phyloP scores from a whole-genome alignment of 2,329 filamentous ascomycete genomes.

The Penicillium sp. region DNA sequence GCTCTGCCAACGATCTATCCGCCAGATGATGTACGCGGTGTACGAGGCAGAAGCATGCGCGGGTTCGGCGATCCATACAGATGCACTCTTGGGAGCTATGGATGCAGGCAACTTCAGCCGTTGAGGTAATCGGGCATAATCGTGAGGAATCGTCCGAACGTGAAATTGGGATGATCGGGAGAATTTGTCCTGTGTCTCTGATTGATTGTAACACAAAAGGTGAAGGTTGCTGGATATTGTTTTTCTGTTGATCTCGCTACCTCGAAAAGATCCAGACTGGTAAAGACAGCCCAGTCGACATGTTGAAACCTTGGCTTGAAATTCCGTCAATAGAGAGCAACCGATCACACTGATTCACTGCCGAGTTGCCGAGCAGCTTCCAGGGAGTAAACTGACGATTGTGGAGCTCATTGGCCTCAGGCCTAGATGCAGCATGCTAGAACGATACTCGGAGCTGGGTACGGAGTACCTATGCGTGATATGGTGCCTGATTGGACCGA shows the following conservation, averaged over 20 bases:
- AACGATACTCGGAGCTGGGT: conserved; percentile 1
- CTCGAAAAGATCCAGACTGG: neutral
- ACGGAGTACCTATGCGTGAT: no score
- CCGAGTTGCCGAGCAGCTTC: neutral
- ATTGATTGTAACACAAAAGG: no score
- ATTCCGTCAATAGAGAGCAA: neutral
- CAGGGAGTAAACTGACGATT: conserved; percentile 1
- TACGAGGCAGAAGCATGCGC: conserved; percentile 6
- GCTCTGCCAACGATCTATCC: neutral
- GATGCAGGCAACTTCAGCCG: conserved; percentile 11
- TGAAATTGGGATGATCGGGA: neutral
- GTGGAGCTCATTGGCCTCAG: neutral
- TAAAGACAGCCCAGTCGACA: neutral
- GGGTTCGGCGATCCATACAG: conserved; percentile 1
- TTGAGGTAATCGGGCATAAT: conserved; percentile 15
- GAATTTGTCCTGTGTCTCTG: no score
- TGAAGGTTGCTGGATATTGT: neutral
- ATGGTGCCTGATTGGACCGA: neutral
- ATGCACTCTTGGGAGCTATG: conserved; percentile 12
- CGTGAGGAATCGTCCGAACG: neutral
- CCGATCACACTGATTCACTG: neutral
- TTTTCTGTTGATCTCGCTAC: neutral
- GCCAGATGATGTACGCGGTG: neutral
- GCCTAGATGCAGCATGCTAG: conserved; percentile 1
- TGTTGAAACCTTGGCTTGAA: neutral